Base-by-base conservation (phyloP, 1,284 basidiomycete species). In the Malassezia pachydermatis region DNA sequence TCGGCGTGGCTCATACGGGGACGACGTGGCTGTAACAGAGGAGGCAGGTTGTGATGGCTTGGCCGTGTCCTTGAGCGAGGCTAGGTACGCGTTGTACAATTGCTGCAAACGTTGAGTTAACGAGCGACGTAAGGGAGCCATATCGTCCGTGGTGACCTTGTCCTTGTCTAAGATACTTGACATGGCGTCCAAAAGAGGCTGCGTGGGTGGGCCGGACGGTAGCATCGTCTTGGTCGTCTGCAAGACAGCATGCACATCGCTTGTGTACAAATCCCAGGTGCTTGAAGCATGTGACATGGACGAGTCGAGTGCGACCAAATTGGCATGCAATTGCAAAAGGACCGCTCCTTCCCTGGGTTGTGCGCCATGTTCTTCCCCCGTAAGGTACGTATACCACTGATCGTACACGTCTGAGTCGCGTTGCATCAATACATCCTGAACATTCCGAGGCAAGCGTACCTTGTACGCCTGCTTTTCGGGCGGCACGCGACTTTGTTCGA, bases 321-420 rank as follows among this genome's bases (percentile, higher is more conserved):
- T 52, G 34, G 50, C 24, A 25, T 45, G 34, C 27, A 52, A 40
- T 30, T 52, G 50, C 25, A 52, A 19, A 7, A 52, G 45, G 29
- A 39, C 45, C 2, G 28, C 27, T 5, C 50, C 50, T 14, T 51
- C 49, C 2, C 19, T 13, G 3, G 27, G 24, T 4, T 35, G 19
- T n/a, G 13, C 19, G 5, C 14, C 30, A 11, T 32, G 33, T 13
- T 35, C 42, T 1, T 14, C 17, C 13, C 19, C 11, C 39, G 30
- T 14, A 32, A 52, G 17, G 39, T 28, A 52, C 11, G 30, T n/a
- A 16, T 47, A 39, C 32, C 45, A 52, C 5, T 39, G 36, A 7
- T 46, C 50, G 19, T 46, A 24, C 20, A 29, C 5, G 7, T 45
- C 30, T 14, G 29, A 19, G 29, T 51, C 39, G n/a, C 41, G 33